Evolutionary conservation across 495 filamentous ascomycete species (phyloP), one percentile per base, ranked within the genome.

Genomic region (Neurospora tetraspora): DNA sequence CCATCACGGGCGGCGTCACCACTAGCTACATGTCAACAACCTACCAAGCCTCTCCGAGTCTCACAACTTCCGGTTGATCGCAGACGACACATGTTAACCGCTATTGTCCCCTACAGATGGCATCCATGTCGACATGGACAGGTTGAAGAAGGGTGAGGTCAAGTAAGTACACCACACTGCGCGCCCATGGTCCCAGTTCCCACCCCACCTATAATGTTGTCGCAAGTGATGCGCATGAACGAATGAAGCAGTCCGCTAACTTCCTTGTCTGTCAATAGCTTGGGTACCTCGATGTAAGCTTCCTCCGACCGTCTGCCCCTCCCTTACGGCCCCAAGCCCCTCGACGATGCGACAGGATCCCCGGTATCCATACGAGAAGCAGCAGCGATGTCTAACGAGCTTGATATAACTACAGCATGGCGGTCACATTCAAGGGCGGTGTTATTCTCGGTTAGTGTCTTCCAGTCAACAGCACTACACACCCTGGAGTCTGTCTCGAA

Each of bases 91-190:
- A 65, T 65, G 14, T 65, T 65, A 65, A 65, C 53, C 53, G 53
- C 39, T 23, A 34, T 75, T 77, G 74, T 75, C 70, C 69, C 65
- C 70, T 71, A 53, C 78, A 99, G 96, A 99, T 94, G 96, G 96
- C 79, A 97, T 99, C 80, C 96, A 99, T 82, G 85, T 99, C 70
- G 96, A 99, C 80, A 98, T 99, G 96, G 92, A 97, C 76, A 92
- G 95, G 77, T 74, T 82, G 77, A 84, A 83, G 80, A 82, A 83
- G 77, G 82, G 82, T 42, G 81, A 83, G 76, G 80, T 82, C 80
- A 97, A 98, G 94, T 97, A 86, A 83, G 91, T 85, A 74, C 23
- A 23, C 23, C 31, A 61, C 53, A 27, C 47, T 59, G 43, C 43
- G 8, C 43, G 43, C 69, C 9, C 31, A 37, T 71, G 1, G 10